Percentiles rank a stretch among this genome's conserved stretches.
Evolutionary conservation across 129 eudicot genomes (phyloP).

Genomic region (Deinandra increscens): DNA sequence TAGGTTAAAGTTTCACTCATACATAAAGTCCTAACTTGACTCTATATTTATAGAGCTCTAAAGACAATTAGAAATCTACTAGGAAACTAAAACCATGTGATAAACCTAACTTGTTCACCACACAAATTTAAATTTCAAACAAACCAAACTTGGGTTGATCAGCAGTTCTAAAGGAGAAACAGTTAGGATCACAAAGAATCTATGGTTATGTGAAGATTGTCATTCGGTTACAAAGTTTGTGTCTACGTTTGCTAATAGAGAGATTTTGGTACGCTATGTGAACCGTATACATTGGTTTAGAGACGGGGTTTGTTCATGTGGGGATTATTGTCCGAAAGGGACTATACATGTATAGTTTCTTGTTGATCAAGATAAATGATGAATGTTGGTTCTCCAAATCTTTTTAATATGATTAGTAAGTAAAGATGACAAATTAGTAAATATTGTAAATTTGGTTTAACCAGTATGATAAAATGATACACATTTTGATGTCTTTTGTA

Average conservation of each 20-base stretch:
- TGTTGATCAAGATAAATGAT: conserved; percentile 23
- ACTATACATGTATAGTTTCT: conserved; percentile 35
- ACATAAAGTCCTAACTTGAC: too few relatives aligned
- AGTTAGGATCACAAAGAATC: conserved; percentile 83
- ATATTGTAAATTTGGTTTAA: conserved; percentile 22
- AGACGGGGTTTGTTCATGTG: conserved; percentile 89
- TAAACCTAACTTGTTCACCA: too few relatives aligned
- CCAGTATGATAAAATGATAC: conserved; percentile 18
- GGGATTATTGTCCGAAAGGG: conserved; percentile 51
- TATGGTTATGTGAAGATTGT: conserved; percentile 93
- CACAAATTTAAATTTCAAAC: too few relatives aligned
- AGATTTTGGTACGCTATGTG: conserved; percentile 85
- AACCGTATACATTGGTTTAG: conserved; percentile 82
- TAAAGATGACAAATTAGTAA: conserved; percentile 13
- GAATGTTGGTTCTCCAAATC: conserved; percentile 20
- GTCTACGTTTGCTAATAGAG: conserved; percentile 66
- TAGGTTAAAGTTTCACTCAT: too few relatives aligned
- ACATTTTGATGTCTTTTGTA: conserved; percentile 3
- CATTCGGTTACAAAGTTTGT: conserved; percentile 86
- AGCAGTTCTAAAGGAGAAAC: conserved; percentile 61
- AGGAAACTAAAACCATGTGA: too few relatives aligned
- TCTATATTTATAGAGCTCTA: too few relatives aligned
- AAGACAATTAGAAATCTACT: too few relatives aligned
- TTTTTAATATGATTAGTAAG: conserved; percentile 8
- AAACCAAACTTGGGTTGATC: too few relatives aligned